Evolutionary conservation across 2,329 filamentous ascomycete species (phyloP).

Genomic region (Aspergillus oerlinghausenensis): DNA sequence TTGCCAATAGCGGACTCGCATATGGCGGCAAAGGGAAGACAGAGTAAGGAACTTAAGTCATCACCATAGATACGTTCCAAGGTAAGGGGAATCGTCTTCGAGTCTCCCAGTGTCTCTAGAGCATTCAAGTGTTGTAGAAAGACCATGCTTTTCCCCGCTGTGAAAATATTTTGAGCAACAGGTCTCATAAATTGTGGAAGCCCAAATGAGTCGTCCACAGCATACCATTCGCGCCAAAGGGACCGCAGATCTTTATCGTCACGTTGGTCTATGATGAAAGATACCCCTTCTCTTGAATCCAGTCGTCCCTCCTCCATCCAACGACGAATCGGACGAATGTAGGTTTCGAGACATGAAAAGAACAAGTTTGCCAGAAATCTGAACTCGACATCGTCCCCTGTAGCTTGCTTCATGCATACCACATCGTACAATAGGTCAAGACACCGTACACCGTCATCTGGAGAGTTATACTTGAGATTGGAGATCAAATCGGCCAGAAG

Average conservation of each 20-base stretch:
- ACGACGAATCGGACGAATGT: conserved; percentile 69
- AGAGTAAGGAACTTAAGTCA: conserved; percentile 24
- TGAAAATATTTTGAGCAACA: conserved; percentile 69
- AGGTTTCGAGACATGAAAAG: conserved; percentile 75
- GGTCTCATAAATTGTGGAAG: conserved; percentile 68
- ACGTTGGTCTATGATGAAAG: conserved; percentile 66
- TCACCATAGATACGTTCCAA: conserved; percentile 36
- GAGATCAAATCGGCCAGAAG: conserved; percentile 59
- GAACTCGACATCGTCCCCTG: conserved; percentile 60
- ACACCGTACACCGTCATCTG: conserved; percentile 60
- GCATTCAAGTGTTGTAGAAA: conserved; percentile 68
- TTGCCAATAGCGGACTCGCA: conserved; percentile 66
- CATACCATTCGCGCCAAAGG: conserved; percentile 73
- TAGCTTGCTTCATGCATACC: conserved; percentile 64
- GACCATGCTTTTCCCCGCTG: conserved; percentile 80
- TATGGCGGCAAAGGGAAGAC: conserved; percentile 55
- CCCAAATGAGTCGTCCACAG: conserved; percentile 56
- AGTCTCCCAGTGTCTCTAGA: conserved; percentile 30
- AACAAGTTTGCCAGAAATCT: conserved; percentile 64
- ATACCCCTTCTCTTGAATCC: conserved; percentile 60
- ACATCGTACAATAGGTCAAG: conserved; percentile 73
- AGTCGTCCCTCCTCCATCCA: conserved; percentile 84
- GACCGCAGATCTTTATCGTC: conserved; percentile 55
- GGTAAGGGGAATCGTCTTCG: conserved; percentile 29
- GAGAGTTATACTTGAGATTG: conserved; percentile 45